phyloP scores from a whole-genome alignment of 345 rosid genomes.

The Eutrema japonicum region DNA sequence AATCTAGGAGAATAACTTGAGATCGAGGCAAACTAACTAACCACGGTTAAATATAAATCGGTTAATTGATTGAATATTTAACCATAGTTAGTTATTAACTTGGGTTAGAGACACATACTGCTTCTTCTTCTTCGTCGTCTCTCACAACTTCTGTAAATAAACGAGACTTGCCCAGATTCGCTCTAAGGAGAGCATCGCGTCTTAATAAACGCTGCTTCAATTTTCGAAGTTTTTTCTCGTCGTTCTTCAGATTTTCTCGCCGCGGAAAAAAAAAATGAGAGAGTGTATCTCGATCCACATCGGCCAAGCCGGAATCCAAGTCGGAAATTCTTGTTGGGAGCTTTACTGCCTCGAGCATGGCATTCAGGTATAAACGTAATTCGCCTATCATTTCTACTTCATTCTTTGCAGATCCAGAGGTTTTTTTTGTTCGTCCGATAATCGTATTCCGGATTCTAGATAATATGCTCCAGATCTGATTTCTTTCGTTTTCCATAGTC shows the following conservation, averaged over 20 bases:
- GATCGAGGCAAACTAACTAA: background rate
- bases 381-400: background rate
- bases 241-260: background rate
- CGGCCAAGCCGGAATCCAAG: background rate
- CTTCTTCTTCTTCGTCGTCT: background rate
- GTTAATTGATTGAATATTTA: background rate
- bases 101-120: background rate
- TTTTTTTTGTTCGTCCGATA: too few relatives aligned
- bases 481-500: background rate
- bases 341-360: slow-evolving; percentile 4
- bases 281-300: slow-evolving; percentile 6
- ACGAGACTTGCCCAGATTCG: background rate
- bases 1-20: background rate
- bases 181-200: background rate
- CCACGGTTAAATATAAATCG: background rate
- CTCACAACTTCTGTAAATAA: background rate
- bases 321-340: background rate
- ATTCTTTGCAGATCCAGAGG: too few relatives aligned
- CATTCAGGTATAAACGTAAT: background rate
- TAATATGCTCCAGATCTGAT: background rate
- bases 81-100: background rate
- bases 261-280: background rate
- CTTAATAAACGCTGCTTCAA: slow-evolving; percentile 1
- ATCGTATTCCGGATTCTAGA: too few relatives aligned
- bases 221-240: background rate